Conservation (phyloP, 1,284 basidiomycete genomes). For the Entoloma clypeatum region DNA sequence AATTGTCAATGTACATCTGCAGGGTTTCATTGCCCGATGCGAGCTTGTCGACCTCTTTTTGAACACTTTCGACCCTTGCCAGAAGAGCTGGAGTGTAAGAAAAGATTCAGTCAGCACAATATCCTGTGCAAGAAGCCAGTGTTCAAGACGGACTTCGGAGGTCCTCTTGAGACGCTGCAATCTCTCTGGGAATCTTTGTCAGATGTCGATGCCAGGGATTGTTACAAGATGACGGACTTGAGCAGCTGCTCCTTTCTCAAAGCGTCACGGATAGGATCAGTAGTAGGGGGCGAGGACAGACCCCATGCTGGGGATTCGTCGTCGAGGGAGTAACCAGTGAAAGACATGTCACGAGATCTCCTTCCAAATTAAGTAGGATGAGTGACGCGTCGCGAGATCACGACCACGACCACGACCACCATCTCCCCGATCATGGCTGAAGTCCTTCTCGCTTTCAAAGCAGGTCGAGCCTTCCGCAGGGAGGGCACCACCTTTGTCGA, state of each 20-base stretch:
- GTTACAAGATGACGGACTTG: conserved; percentile 28
- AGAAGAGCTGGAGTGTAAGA: conserved; percentile 50
- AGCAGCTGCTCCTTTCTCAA: conserved; percentile 57
- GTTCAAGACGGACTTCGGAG: conserved; percentile 51
- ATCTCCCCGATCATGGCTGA: conserved; percentile 30
- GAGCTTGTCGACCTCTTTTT: conserved; percentile 74
- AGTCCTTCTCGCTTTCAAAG: conserved; percentile 73
- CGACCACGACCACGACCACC: conserved; percentile 6
- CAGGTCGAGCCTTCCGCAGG: conserved; percentile 69
- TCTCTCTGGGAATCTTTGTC: conserved; percentile 49
- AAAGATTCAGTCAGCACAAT: too few species aligned
- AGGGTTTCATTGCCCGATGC: conserved; percentile 75
- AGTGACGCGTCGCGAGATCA: conserved; percentile 47
- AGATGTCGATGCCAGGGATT: background rate
- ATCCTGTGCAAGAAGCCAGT: background rate
- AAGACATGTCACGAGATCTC: conserved; percentile 40
- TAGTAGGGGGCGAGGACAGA: conserved; percentile 39
- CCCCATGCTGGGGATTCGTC: conserved; percentile 66
- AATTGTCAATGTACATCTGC: conserved; percentile 86
- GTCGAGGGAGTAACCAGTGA: conserved; percentile 47
- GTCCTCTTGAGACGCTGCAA: conserved; percentile 68
- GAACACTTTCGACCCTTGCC: conserved; percentile 61
- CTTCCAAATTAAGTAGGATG: conserved; percentile 26
- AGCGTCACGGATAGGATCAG: conserved; percentile 69
- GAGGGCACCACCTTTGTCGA: conserved; percentile 65